Evolutionary conservation across 2,329 filamentous ascomycete species (phyloP), one percentile per base, ranked within the genome.

Genomic region (Botrytis byssoidea): DNA sequence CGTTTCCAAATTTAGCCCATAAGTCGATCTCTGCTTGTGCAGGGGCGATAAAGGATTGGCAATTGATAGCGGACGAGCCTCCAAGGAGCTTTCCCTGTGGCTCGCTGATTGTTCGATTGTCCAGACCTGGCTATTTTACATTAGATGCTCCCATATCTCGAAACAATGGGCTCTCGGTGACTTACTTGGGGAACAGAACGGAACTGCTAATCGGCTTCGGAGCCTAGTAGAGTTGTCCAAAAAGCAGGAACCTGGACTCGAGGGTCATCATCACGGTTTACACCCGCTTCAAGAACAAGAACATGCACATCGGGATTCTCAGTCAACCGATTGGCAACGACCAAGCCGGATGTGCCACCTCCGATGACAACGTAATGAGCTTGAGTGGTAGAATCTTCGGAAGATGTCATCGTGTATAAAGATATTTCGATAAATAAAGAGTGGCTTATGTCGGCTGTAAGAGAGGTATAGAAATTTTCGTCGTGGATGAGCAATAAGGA

Each of bases 1-100:
- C 86, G 8, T 83, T 83, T 0, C 84, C 84, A 8, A 86, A 75
- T 4, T 78, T 77, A 55, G 81, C 80, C 84, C 84, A 86, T 1
- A 80, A 77, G 71, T 85, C 78, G 61, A 84, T 83, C 44, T 79
- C 77, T 20, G 72, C 40, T 42, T 71, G 57, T 9, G 73, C 66
- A 8, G 72, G 72, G 18, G 77, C 74, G 63, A 79, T 76, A 69
- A 75, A 79, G 3, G 75, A 75, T 76, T 79, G 74, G 22, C 76
- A 69, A 61, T 79, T 79, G 42, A 84, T 81, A 0, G 80, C 82
- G 42, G 78, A 81, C 7, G 77, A 79, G 77, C 84, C 83, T 84
- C 61, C 83, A 79, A 32, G 80, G 72, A 74, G 77, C 69, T 82
- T 81, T 29, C 74, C 75, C 29, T 82, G 79, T 22, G 81, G 80